Evolutionary conservation across 208 protist species (phyloP).

Genomic region (Naegleria gruberi): DNA sequence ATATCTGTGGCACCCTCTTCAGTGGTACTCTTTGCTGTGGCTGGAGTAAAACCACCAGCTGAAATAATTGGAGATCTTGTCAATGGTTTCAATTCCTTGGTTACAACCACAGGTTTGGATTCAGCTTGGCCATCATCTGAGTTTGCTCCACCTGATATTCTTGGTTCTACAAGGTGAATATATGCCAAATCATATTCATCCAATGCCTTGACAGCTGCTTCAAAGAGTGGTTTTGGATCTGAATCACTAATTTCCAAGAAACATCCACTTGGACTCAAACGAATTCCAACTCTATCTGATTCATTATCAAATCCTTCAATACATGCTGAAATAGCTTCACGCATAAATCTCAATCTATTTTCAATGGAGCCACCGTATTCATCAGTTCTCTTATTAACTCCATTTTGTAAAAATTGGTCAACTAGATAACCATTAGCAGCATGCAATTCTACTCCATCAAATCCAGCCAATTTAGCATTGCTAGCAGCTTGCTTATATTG

Average conservation of each 20-base stretch:
- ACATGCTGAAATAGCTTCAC: conserved; percentile 55
- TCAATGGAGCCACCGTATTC: conserved; percentile 68
- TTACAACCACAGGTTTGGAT: no score
- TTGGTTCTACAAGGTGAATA: not conserved
- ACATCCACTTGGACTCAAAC: conserved; percentile 39
- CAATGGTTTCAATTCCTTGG: not conserved
- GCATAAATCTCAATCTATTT: conserved; percentile 61
- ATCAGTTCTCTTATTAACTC: conserved; percentile 73
- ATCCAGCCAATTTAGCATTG: conserved; percentile 64
- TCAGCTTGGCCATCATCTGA: no score
- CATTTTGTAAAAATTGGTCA: conserved; percentile 78
- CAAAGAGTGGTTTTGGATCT: conserved; percentile 39
- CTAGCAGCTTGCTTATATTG: conserved; percentile 56
- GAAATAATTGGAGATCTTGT: conserved; percentile 14
- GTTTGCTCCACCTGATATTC: not conserved
- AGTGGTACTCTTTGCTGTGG: conserved; percentile 43
- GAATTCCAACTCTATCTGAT: not conserved
- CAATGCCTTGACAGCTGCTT: not conserved
- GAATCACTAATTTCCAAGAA: conserved; percentile 60
- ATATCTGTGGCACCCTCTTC: conserved; percentile 43
- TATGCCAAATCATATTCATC: not conserved
- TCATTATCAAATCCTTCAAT: not conserved
- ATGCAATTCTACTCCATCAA: conserved; percentile 83
- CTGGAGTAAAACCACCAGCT: conserved; percentile 37
- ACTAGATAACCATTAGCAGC: conserved; percentile 81